A percentile compares a stretch with the other conserved stretches of the same genome.
Evolutionary conservation across 2,329 filamentous ascomycete species (phyloP).

Genomic region (Trichothecium roseum): DNA sequence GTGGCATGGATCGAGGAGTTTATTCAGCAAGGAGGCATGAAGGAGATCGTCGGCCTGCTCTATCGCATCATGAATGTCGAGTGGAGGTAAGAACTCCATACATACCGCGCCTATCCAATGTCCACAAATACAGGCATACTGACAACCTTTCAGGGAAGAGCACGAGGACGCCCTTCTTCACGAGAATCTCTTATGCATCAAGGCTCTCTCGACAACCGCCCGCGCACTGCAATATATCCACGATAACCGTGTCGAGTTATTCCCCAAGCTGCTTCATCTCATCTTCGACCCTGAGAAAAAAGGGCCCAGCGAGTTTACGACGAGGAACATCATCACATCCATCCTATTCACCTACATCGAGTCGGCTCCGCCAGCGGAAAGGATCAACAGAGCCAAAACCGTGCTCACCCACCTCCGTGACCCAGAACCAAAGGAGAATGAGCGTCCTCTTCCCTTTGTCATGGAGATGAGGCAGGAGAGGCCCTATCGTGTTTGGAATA

Average conservation of each 20-base stretch:
- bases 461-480: constrained; percentile 78
- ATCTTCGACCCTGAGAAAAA: constrained; percentile 98
- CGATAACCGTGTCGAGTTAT: constrained; percentile 68
- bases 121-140: constrained; percentile 7
- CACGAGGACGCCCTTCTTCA: constrained; percentile 91
- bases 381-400: constrained; percentile 58
- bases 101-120: no score
- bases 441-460: constrained; percentile 74
- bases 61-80: constrained; percentile 92
- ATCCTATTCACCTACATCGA: constrained; percentile 84
- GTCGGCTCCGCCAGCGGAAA: constrained; percentile 48
- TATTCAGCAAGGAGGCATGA: constrained; percentile 82
- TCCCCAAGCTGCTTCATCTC: constrained; percentile 78
- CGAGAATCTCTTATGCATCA: constrained; percentile 84
- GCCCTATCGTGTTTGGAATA: constrained; percentile 89
- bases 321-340: constrained; percentile 79
- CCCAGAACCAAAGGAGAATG: constrained; percentile 63
- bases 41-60: constrained; percentile 75
- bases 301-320: constrained; percentile 92
- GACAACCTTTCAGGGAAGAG: constrained; percentile 56
- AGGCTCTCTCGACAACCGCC: constrained; percentile 87
- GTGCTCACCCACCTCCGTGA: constrained; percentile 74
- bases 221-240: constrained; percentile 74
- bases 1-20: constrained; percentile 93
- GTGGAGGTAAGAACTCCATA: constrained; percentile 81